These are phyloP conservation scores for Colletotrichum truncatum DNA, from an alignment of 2,329 filamentous ascomycete genomes.

Conservation along the genomic window DNA sequence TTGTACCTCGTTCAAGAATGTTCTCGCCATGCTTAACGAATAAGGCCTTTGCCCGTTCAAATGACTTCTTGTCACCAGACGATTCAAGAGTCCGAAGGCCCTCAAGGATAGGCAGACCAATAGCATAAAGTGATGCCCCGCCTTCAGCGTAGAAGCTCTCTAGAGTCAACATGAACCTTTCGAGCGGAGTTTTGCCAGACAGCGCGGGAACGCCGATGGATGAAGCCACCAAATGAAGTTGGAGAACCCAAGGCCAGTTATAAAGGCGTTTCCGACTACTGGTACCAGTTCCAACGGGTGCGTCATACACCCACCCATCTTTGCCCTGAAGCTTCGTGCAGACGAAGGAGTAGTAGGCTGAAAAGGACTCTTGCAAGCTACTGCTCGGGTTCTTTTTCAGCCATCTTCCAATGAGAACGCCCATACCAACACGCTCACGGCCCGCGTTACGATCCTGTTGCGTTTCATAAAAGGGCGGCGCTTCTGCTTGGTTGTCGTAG, in stretches of 20 bases:
- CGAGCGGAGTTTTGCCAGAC: not conserved
- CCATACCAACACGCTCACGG: slow-evolving; percentile 26
- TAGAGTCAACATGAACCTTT: slow-evolving; percentile 20
- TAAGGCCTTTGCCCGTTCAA: not conserved
- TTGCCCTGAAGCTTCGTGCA: slow-evolving; percentile 24
- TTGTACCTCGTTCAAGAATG: not conserved
- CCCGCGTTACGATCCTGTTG: slow-evolving; percentile 25
- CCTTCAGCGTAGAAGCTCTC: slow-evolving; percentile 22
- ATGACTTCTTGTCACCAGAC: not conserved
- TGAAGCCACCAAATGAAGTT: slow-evolving; percentile 20
- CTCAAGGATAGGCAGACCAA: slow-evolving; percentile 20
- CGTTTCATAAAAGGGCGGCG: slow-evolving; percentile 11
- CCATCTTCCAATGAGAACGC: slow-evolving; percentile 24
- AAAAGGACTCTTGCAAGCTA: slow-evolving; percentile 1
- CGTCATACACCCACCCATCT: slow-evolving; percentile 16
- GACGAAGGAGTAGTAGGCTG: slow-evolving; percentile 17
- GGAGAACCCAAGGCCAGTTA: slow-evolving; percentile 27
- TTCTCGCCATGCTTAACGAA: slow-evolving; percentile 9
- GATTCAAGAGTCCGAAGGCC: not conserved
- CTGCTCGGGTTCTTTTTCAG: not conserved
- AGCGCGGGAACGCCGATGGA: slow-evolving; percentile 8
- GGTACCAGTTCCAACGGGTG: not conserved
- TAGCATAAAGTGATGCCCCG: slow-evolving; percentile 22
- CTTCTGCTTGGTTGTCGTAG: slow-evolving; percentile 27
- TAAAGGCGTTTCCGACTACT: slow-evolving; percentile 15